Percentiles rank a stretch among this genome's conserved stretches.
phyloP scores from a whole-genome alignment of 2,329 filamentous ascomycete species.

The Penicillium sp. region DNA sequence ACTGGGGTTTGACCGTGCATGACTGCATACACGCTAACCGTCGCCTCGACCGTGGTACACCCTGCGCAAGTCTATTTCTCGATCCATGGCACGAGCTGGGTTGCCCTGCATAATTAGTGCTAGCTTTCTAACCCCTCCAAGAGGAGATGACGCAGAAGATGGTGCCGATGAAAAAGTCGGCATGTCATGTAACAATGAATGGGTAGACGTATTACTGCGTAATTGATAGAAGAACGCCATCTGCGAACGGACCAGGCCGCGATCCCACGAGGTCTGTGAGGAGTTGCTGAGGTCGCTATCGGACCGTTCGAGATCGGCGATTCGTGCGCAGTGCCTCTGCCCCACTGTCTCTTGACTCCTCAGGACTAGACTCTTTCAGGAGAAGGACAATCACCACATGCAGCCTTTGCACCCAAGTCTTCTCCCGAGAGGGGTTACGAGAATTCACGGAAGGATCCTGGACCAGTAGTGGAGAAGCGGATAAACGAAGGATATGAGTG shows the following conservation, averaged over 20 bases:
- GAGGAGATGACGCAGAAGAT: too few species aligned
- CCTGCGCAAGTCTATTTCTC: background rate
- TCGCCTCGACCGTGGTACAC: background rate
- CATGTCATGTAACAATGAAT: conserved; percentile 7
- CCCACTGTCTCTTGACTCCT: conserved; percentile 11
- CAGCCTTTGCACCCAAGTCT: too few species aligned
- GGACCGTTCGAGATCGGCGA: conserved; percentile 20
- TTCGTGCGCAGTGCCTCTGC: conserved; percentile 18
- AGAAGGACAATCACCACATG: background rate
- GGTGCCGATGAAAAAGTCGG: too few species aligned
- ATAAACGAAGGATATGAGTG: too few species aligned
- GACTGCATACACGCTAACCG: background rate
- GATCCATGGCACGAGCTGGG: background rate
- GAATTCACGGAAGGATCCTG: too few species aligned
- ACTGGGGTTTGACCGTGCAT: too few species aligned
- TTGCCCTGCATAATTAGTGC: background rate
- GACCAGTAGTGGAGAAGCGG: too few species aligned
- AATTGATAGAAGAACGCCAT: conserved; percentile 2
- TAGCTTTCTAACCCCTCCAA: too few species aligned
- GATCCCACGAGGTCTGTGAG: conserved; percentile 10
- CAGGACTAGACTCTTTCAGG: background rate
- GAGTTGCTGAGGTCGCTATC: background rate
- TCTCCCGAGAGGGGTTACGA: too few species aligned
- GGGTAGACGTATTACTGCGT: background rate
- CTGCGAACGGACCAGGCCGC: conserved; percentile 22